Conservation (phyloP, 495 filamentous ascomycete species). For the Penicillium salamii region DNA sequence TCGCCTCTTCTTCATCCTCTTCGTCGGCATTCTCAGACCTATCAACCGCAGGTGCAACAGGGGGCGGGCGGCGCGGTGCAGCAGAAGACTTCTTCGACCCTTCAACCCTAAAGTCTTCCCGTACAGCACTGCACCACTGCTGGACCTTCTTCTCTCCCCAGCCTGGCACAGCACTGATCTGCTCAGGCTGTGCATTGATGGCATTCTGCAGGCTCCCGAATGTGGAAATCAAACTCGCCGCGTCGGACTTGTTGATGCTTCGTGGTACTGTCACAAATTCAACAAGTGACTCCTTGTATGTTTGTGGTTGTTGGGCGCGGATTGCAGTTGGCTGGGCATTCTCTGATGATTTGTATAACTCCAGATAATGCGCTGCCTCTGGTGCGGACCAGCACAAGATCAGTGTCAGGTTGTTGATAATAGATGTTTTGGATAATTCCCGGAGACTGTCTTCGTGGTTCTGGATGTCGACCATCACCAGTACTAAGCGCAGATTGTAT, state of each 20-base stretch:
- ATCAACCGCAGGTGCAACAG: slow-evolving; percentile 27
- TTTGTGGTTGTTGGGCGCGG: slow-evolving; percentile 72
- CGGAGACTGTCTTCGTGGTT: slow-evolving; percentile 77
- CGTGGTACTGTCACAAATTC: slow-evolving; percentile 90
- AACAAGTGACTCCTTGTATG: slow-evolving; percentile 83
- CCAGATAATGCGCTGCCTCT: slow-evolving; percentile 90
- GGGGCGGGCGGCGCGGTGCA: slow-evolving; percentile 21
- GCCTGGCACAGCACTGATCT: slow-evolving; percentile 74
- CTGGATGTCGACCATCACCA: slow-evolving; percentile 90
- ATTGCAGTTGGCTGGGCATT: slow-evolving; percentile 79
- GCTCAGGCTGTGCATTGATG: slow-evolving; percentile 82
- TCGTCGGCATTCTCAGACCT: slow-evolving; percentile 21
- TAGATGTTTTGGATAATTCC: slow-evolving; percentile 82
- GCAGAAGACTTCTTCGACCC: slow-evolving; percentile 57
- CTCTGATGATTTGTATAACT: slow-evolving; percentile 91
- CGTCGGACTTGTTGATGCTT: slow-evolving; percentile 91
- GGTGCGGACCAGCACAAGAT: slow-evolving; percentile 91
- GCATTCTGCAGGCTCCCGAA: slow-evolving; percentile 87
- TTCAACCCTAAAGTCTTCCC: slow-evolving; percentile 77
- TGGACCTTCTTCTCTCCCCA: slow-evolving; percentile 96
- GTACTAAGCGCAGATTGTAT: slow-evolving; percentile 78
- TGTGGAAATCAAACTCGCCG: slow-evolving; percentile 76
- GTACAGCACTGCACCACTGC: slow-evolving; percentile 74
- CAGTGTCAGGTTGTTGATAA: slow-evolving; percentile 88
- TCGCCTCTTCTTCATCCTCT: slow-evolving; percentile 21